Conservation (phyloP, 371 early-diverging fungal genomes). For the Haplosporangium sp. region DNA sequence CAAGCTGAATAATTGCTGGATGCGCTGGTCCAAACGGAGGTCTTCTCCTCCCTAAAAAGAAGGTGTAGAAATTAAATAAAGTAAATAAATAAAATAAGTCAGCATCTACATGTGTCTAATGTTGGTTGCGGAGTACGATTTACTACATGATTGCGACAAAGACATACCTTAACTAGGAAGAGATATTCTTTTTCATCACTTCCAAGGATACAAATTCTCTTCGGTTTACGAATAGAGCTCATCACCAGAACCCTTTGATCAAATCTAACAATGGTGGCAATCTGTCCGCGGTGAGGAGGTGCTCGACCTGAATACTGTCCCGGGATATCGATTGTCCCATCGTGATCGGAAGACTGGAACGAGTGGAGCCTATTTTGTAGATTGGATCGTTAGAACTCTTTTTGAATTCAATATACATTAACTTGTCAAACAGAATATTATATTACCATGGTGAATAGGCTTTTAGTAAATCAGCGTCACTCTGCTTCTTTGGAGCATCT, state of each 20-base stretch:
- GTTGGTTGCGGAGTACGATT: too few species aligned
- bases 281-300: slow-evolving; percentile 63
- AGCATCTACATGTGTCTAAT: neutral
- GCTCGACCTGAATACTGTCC: slow-evolving; percentile 75
- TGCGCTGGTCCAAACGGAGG: slow-evolving; percentile 82
- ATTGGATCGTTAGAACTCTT: neutral
- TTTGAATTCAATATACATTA: too few species aligned
- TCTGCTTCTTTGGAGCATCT: slow-evolving; percentile 41
- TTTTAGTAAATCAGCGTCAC: slow-evolving; percentile 59
- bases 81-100: neutral
- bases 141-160: neutral
- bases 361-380: slow-evolving; percentile 25
- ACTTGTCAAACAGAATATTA: neutral
- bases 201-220: slow-evolving; percentile 76
- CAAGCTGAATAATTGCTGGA: slow-evolving; percentile 78
- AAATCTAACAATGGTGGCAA: slow-evolving; percentile 72
- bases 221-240: slow-evolving; percentile 80
- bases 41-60: slow-evolving; percentile 80
- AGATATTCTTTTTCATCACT: slow-evolving; percentile 76
- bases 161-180: slow-evolving; percentile 76
- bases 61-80: neutral
- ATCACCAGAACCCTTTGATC: slow-evolving; percentile 72
- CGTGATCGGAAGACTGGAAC: slow-evolving; percentile 45
- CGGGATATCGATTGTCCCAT: slow-evolving; percentile 75
- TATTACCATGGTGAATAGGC: slow-evolving; percentile 79